Evolutionary conservation across 2,329 filamentous ascomycete genomes (phyloP).

Genomic region (Aspergillus sp.): DNA sequence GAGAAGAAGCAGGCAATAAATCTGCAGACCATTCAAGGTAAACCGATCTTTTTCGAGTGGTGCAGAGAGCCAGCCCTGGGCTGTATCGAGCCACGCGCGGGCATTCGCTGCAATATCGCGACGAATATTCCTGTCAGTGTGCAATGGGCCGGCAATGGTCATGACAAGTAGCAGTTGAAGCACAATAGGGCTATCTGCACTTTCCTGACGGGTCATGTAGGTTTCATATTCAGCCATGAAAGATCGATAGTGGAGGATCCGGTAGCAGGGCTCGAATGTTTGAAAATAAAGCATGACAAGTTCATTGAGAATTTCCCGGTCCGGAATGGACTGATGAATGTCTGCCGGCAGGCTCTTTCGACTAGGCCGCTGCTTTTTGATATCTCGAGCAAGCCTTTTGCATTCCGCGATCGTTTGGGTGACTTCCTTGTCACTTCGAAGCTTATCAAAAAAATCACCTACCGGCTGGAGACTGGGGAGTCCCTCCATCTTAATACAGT

Average conservation of each 20-base stretch:
- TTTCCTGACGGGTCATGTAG: conserved; percentile 20
- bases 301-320: conserved; percentile 19
- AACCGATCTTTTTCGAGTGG: conserved; percentile 29
- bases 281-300: conserved; percentile 28
- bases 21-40: conserved; percentile 22
- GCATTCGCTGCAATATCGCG: conserved; percentile 14
- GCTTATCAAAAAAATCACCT: conserved; percentile 4
- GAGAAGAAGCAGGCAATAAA: conserved; percentile 26
- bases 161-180: conserved; percentile 32
- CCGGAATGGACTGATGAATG: conserved; percentile 21
- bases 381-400: conserved; percentile 28
- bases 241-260: conserved; percentile 32
- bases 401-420: conserved; percentile 25
- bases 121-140: conserved; percentile 14
- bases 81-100: conserved; percentile 20
- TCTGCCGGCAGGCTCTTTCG: conserved; percentile 18
- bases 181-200: conserved; percentile 12
- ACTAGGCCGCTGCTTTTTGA: conserved; percentile 28
- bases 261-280: conserved; percentile 34
- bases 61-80: conserved; percentile 28
- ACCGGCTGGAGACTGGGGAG: conserved; percentile 16
- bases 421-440: background rate
- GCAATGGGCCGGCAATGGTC: conserved; percentile 19
- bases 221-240: conserved; percentile 34
- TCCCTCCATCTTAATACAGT: conserved; percentile 13